phyloP scores from a whole-genome alignment of 768 basidiomycete genomes.

The Leccinum obscurum region DNA sequence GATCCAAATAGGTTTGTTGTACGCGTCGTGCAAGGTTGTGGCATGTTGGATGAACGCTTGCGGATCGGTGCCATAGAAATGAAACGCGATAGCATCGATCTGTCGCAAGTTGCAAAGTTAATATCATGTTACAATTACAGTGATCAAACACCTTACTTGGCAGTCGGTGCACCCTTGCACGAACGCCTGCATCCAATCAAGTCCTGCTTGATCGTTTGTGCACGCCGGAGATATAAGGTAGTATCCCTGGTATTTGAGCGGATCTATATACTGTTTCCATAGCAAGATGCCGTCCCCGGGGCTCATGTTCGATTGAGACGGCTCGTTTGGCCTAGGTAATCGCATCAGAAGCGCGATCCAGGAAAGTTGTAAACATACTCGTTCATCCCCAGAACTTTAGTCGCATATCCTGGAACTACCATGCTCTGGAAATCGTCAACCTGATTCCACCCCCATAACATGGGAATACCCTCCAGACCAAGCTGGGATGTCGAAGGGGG shows the following conservation, averaged over 20 bases:
- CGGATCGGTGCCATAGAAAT: constrained; percentile 66
- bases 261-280: constrained; percentile 66
- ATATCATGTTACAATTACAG: background rate
- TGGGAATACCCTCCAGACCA: constrained; percentile 60
- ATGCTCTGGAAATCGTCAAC: constrained; percentile 45
- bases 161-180: constrained; percentile 51
- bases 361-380: constrained; percentile 52
- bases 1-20: constrained; percentile 50
- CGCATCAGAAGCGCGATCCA: constrained; percentile 1
- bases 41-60: constrained; percentile 55
- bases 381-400: constrained; percentile 66
- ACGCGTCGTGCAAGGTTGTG: constrained; percentile 46
- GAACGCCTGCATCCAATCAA: constrained; percentile 67
- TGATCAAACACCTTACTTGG: constrained; percentile 40
- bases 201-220: constrained; percentile 63
- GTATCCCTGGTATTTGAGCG: constrained; percentile 60
- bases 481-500: constrained; percentile 41
- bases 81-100: constrained; percentile 64
- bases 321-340: constrained; percentile 62
- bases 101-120: constrained; percentile 26
- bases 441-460: constrained; percentile 71
- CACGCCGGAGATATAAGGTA: constrained; percentile 65
- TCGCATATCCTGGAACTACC: constrained; percentile 54
- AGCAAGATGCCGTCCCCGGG: constrained; percentile 52
- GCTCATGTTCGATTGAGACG: constrained; percentile 62